phyloP scores from a whole-genome alignment of 768 basidiomycete genomes.

The Psilocybe subaeruginosa region DNA sequence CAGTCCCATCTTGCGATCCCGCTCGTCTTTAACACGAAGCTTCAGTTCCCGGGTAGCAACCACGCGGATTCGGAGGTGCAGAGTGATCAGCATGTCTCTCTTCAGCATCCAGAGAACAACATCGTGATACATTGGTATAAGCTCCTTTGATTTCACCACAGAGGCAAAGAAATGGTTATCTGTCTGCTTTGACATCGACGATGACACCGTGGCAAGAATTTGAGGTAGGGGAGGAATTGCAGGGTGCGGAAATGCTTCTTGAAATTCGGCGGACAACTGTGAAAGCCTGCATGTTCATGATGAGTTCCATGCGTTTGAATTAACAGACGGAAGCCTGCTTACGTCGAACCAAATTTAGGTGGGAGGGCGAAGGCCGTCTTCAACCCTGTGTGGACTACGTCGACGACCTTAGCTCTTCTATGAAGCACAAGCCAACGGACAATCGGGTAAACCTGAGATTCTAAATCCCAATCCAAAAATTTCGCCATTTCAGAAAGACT shows the following conservation, averaged over 20 bases:
- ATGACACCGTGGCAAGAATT: conserved; percentile 77
- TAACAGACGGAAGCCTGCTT: conserved; percentile 31
- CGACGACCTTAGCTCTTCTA: conserved; percentile 87
- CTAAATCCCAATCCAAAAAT: conserved; percentile 81
- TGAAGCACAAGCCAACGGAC: conserved; percentile 93
- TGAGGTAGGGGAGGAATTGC: conserved; percentile 71
- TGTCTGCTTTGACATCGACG: conserved; percentile 61
- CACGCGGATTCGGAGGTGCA: conserved; percentile 86
- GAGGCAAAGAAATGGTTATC: conserved; percentile 82
- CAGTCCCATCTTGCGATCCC: conserved; percentile 39
- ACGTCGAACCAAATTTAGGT: conserved; percentile 63
- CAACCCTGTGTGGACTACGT: conserved; percentile 76
- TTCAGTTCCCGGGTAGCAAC: conserved; percentile 82
- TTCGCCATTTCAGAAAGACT: conserved; percentile 82
- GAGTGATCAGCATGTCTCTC: conserved; percentile 80
- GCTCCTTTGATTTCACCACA: conserved; percentile 70
- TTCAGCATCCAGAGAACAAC: conserved; percentile 93
- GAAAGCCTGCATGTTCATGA: conserved; percentile 7
- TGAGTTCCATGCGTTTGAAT: neutral
- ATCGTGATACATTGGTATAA: conserved; percentile 72
- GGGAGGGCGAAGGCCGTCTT: conserved; percentile 84
- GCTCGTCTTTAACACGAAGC: conserved; percentile 55
- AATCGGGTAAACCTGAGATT: conserved; percentile 84
- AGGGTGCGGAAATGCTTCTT: conserved; percentile 56
- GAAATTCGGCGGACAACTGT: conserved; percentile 67